Base-by-base conservation (phyloP, 495 filamentous ascomycete species). In the Penicillium turbatum region DNA sequence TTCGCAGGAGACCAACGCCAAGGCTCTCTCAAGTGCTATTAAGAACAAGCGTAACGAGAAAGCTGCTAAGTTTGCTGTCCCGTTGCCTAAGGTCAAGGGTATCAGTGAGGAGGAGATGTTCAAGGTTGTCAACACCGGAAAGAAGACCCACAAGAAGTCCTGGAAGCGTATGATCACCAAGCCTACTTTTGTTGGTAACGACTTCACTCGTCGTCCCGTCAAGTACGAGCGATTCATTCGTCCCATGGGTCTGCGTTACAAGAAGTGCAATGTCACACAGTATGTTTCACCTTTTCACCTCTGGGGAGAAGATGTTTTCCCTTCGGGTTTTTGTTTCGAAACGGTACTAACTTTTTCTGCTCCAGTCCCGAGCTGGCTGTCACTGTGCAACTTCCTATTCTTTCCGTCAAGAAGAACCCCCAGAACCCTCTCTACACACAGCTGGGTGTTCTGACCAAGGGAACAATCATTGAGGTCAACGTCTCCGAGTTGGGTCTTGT, bases 101-200 rank as follows among this genome's bases (percentile, higher is more conserved):
- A 96, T 96, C 61, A 83, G 82, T 57, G 91, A 97, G 77, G 92
- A 96, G 79, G 95, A 99, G 76, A 92, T 96, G 85, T 97, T 99
- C 78, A 91, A 90, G 77, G 91, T 96, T 36, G 84, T 99, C 64
- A 93, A 92, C 75, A 99, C 95, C 53, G 93, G 92, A 59, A 89
- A 86, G 79, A 87, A 87, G 74, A 86, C 82, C 15, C 75, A 80
- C 52, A 83, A 86, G 77, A 87, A 87, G 62, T 82, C 82, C 39
- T 96, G 90, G 92, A 97, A 98, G 82, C 76, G 95, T 30, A 89
- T 97, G 78, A 90, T 98, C 60, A 98, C 93, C 48, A 92, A 92
- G 71, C 88, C 88, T 12, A 91, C 88, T 5, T 91, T 92, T 61
- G 90, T 96, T 45, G 91, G 91, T 0, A 84, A 82, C 53, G 91